Base-by-base conservation (phyloP, 306 rosid genomes). In the Oxytropis ochrocephala region DNA sequence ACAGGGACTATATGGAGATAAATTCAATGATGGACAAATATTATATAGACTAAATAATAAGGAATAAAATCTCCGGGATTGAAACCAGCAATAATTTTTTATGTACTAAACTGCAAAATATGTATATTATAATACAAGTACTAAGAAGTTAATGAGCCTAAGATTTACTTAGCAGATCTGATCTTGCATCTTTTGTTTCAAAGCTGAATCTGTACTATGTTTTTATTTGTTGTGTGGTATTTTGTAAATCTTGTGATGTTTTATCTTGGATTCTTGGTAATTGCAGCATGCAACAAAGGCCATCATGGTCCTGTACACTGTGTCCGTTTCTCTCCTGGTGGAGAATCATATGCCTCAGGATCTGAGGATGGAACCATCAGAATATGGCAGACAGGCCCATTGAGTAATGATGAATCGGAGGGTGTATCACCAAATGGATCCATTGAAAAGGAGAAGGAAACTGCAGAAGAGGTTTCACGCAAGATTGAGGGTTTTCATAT, bases 221-320 rank as follows among this genome's bases (percentile, higher is more conserved):
- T 64, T 32, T 30, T 0, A 11, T 43, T 64, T 70, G 14, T 41
- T 35, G 21, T 56, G 44, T 43, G 30, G 32, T 36, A 59, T 36
- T 32, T 59, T 50, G n/a, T 72, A 18, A 46, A 38, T 69, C 11
- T 69, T 69, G 6, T 51, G 42, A 56, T 73, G 50, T 19, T 75
- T 33, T 51, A 30, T 72, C 36, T n/a, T n/a, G n/a, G n/a, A n/a
- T n/a, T n/a, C n/a, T n/a, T 83, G 18, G 49, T 41, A 39, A 64
- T 90, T 84, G 55, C 88, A 95, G 99, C 87, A 16, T 95, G 99
- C 86, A 95, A 95, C 78, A 95, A 91, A 83, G 99, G 99, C 58
- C 99, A 95, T 81, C 99, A 95, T 58, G 99, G 99, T 74, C 99
- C 99, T 11, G 97, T 95, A 5, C 99, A 95, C 78, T 95, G 97